phyloP scores from a whole-genome alignment of 768 basidiomycete genomes.

The Psilocybe subaeruginosa region DNA sequence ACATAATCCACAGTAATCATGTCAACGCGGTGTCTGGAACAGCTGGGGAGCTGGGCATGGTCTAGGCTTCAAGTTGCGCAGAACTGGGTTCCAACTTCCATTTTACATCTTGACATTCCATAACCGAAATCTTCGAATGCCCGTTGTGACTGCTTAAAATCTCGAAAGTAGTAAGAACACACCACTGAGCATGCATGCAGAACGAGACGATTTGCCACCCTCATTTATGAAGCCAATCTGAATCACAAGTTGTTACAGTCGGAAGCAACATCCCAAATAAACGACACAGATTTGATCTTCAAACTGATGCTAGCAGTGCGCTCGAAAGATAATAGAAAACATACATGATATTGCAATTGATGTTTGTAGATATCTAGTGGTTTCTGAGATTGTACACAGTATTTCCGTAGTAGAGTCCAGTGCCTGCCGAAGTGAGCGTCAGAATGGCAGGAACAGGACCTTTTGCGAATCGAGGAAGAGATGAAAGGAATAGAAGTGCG shows the following conservation, averaged over 20 bases:
- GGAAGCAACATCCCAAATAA: too few species aligned
- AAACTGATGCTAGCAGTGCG: neutral
- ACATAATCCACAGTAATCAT: too few species aligned
- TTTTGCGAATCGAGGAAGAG: slow-evolving; percentile 70
- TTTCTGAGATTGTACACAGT: slow-evolving; percentile 47
- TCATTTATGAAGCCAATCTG: too few species aligned
- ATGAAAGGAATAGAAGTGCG: slow-evolving; percentile 72
- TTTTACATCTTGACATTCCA: too few species aligned
- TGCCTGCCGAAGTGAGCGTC: slow-evolving; percentile 59
- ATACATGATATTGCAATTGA: neutral
- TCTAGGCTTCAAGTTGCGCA: neutral
- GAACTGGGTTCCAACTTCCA: neutral
- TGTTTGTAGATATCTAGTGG: slow-evolving; percentile 17
- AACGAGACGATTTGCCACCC: too few species aligned
- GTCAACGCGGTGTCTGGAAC: too few species aligned
- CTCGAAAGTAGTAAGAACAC: too few species aligned
- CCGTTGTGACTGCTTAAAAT: too few species aligned
- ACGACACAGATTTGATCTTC: too few species aligned
- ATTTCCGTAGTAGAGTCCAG: slow-evolving; percentile 72
- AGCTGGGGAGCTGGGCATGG: neutral
- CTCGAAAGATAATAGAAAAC: neutral
- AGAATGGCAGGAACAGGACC: slow-evolving; percentile 74
- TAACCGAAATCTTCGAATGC: too few species aligned
- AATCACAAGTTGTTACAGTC: too few species aligned
- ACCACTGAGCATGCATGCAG: too few species aligned